These are phyloP conservation scores for Colletotrichum liriopes DNA, from an alignment of 2,329 filamentous ascomycete species.

Conservation along the genomic window DNA sequence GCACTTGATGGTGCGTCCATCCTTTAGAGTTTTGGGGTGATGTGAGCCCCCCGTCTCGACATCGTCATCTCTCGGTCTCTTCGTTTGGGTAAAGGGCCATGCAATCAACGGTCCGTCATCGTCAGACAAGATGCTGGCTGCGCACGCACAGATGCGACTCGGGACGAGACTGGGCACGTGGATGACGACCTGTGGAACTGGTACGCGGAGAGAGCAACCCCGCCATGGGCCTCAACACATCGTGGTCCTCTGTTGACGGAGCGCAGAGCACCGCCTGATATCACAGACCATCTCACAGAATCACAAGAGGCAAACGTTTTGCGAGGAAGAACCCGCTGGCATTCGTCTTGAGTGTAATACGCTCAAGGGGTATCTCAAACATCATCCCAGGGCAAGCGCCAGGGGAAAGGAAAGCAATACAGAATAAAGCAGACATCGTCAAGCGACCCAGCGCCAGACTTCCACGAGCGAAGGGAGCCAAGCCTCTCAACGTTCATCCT, in stretches of 20 bases:
- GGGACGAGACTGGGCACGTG: background rate
- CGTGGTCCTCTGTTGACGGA: background rate
- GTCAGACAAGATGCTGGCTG: background rate
- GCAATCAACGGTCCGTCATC: background rate
- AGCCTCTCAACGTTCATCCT: background rate
- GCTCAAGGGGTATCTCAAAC: background rate
- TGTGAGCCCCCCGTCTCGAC: background rate
- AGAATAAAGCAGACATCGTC: background rate
- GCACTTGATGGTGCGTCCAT: background rate
- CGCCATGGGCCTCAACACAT: too few species aligned
- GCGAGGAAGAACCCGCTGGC: background rate
- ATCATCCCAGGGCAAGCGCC: background rate
- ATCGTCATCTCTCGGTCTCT: background rate
- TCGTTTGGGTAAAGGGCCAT: background rate
- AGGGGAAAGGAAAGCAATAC: background rate
- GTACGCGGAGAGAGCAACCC: background rate
- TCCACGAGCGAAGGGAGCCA: background rate
- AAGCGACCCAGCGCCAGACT: background rate
- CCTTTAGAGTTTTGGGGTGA: conserved; percentile 3
- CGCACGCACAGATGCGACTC: background rate
- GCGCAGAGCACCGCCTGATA: too few species aligned
- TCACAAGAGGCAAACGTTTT: background rate
- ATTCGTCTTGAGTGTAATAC: background rate
- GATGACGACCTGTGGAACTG: background rate
- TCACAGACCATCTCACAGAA: background rate